Percentiles rank a stretch among this genome's conserved stretches.
Conservation (phyloP, 345 rosid species). For the Eucalyptus urophylla region DNA sequence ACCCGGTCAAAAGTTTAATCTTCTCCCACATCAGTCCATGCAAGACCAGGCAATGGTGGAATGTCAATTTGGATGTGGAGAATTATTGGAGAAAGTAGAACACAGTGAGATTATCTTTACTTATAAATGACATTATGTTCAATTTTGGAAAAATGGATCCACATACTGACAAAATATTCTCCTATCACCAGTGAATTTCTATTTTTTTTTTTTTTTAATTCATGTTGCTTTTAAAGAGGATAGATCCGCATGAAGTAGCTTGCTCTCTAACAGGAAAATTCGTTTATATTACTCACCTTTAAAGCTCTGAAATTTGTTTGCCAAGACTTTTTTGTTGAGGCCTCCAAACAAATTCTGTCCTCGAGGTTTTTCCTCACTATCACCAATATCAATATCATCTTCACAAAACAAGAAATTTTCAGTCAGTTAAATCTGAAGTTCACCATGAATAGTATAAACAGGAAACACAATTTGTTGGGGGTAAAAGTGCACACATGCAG, state of each 20-base stretch:
- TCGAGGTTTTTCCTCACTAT: constrained; percentile 43
- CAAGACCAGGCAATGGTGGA: background rate
- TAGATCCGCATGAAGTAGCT: background rate
- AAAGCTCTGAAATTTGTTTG: constrained; percentile 52
- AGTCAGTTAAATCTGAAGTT: background rate
- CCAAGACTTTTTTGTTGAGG: constrained; percentile 62
- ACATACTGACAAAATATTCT: background rate
- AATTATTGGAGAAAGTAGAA: background rate
- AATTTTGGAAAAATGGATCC: background rate
- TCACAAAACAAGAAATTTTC: background rate
- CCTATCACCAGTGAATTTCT: background rate
- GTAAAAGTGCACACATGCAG: background rate
- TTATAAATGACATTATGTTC: background rate
- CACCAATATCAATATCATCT: constrained; percentile 86
- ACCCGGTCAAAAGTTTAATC: background rate
- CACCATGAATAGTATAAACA: background rate
- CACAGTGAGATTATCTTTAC: background rate
- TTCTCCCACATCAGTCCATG: background rate
- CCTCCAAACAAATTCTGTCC: constrained; percentile 53
- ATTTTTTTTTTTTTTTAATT: background rate
- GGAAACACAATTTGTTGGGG: background rate
- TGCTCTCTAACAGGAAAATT: background rate
- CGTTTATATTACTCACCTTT: constrained; percentile 24
- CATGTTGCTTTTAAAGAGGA: background rate
- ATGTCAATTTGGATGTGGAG: background rate